Evolutionary conservation across 257 asterid species (phyloP).

Genomic region (Pogostemon cablin): DNA sequence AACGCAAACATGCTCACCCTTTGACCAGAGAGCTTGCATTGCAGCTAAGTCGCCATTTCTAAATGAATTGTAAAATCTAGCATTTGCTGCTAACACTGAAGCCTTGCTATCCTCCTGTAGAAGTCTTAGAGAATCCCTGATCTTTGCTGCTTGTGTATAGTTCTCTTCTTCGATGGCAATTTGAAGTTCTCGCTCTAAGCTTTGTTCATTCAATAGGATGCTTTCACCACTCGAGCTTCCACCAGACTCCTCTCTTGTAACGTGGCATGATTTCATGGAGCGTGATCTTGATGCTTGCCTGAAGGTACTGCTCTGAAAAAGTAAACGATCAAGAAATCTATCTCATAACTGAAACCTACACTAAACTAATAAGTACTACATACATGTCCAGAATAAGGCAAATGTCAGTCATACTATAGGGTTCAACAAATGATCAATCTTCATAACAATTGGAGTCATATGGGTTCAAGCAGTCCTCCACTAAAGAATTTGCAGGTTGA

Average conservation of each 20-base stretch:
- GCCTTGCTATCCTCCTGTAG: conserved; percentile 90
- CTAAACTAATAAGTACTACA: background rate
- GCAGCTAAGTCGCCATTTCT: conserved; percentile 79
- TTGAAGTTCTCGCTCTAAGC: conserved; percentile 72
- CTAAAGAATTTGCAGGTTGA: background rate
- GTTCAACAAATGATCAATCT: background rate
- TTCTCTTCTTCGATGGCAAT: conserved; percentile 78
- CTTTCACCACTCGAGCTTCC: conserved; percentile 79
- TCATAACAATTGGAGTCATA: background rate
- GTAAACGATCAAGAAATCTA: conserved; percentile 37
- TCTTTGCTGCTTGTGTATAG: conserved; percentile 84
- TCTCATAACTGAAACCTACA: conserved; percentile 14
- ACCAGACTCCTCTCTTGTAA: conserved; percentile 75
- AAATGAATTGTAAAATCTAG: conserved; percentile 77
- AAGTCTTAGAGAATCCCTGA: conserved; percentile 80
- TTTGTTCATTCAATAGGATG: conserved; percentile 72
- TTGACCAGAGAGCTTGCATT: conserved; percentile 87
- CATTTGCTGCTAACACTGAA: conserved; percentile 84
- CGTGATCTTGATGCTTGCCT: conserved; percentile 52
- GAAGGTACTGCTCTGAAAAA: conserved; percentile 58
- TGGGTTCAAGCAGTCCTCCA: background rate
- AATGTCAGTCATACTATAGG: background rate
- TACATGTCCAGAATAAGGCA: background rate
- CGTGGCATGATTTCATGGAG: conserved; percentile 48
- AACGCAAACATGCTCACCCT: conserved; percentile 77